A percentile compares a stretch with the other conserved stretches of the same genome.
Evolutionary conservation across 1,284 basidiomycete genomes (phyloP).

Genomic region (Cerioporus squamosus): DNA sequence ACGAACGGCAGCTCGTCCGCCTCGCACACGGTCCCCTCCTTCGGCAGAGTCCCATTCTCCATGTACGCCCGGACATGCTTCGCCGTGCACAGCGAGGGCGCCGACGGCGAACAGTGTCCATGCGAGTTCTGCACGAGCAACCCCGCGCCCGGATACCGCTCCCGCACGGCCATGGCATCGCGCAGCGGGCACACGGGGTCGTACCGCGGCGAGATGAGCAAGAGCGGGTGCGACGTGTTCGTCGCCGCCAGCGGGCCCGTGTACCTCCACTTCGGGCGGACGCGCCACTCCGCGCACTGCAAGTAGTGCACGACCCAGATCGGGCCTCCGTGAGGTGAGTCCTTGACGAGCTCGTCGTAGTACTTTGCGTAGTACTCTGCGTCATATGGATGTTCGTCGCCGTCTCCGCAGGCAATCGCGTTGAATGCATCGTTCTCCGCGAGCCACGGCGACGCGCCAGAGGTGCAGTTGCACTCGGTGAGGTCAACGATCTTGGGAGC

Average conservation of each 20-base stretch:
- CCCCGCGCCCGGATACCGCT: slow-evolving; percentile 19
- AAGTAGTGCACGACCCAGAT: slow-evolving; percentile 17
- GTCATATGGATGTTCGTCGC: slow-evolving; percentile 32
- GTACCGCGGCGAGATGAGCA: slow-evolving; percentile 20
- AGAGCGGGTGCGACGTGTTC: slow-evolving; percentile 32
- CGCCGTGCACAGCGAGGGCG: slow-evolving; percentile 48
- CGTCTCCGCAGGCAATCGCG: slow-evolving; percentile 47
- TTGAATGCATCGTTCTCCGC: slow-evolving; percentile 31
- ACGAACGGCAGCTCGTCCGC: slow-evolving; percentile 18
- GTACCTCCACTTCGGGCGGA: slow-evolving; percentile 21
- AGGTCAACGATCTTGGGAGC: slow-evolving; percentile 18
- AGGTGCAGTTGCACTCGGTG: slow-evolving; percentile 36
- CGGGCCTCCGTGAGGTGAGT: slow-evolving; percentile 36
- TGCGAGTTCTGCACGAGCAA: slow-evolving; percentile 22
- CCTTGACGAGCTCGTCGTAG: slow-evolving; percentile 34
- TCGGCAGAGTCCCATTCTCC: slow-evolving; percentile 43
- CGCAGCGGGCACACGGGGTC: slow-evolving; percentile 23
- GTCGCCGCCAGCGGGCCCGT: slow-evolving; percentile 19
- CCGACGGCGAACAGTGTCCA: slow-evolving; percentile 46
- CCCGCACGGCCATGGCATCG: slow-evolving; percentile 19
- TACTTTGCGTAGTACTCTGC: neutral
- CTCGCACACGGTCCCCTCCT: slow-evolving; percentile 43
- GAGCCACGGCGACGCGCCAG: slow-evolving; percentile 23
- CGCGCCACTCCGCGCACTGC: slow-evolving; percentile 19
- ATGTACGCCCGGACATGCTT: slow-evolving; percentile 46